Conservation (phyloP, 208 protist species). For the Trypanosoma conorhini region DNA sequence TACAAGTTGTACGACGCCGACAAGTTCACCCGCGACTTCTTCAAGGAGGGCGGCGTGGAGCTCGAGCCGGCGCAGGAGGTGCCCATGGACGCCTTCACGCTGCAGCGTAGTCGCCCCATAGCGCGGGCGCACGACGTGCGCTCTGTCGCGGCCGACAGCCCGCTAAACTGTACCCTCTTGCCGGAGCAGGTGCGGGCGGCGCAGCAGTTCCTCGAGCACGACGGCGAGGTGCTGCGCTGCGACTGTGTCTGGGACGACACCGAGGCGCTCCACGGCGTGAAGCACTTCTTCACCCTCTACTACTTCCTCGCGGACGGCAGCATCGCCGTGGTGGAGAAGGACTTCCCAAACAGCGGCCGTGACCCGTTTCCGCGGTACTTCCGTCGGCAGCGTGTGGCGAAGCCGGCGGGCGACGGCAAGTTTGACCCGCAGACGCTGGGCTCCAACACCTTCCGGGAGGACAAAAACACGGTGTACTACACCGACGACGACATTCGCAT, state of each 20-base stretch:
- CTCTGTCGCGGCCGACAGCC: slow-evolving; percentile 71
- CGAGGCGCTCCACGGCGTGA: slow-evolving; percentile 82
- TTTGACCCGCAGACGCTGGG: slow-evolving; percentile 89
- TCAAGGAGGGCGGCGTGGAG: slow-evolving; percentile 55
- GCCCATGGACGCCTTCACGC: slow-evolving; percentile 79
- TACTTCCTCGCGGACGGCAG: slow-evolving; percentile 98
- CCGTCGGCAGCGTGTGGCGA: slow-evolving; percentile 87
- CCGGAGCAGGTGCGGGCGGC: slow-evolving; percentile 86
- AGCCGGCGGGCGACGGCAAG: slow-evolving; percentile 57
- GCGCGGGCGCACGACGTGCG: slow-evolving; percentile 77
- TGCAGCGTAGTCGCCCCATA: slow-evolving; percentile 37
- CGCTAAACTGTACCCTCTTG: slow-evolving; percentile 69
- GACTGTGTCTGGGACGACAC: slow-evolving; percentile 96
- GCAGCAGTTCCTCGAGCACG: slow-evolving; percentile 94
- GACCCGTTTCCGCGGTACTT: slow-evolving; percentile 97
- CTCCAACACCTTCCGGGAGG: slow-evolving; percentile 92
- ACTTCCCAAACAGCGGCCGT: slow-evolving; percentile 95
- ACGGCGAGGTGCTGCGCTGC: slow-evolving; percentile 97
- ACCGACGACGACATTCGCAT: slow-evolving; percentile 93
- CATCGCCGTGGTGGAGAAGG: slow-evolving; percentile 94
- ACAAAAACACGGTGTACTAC: slow-evolving; percentile 94
- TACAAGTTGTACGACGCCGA: slow-evolving; percentile 95
- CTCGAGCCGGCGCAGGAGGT: slow-evolving; percentile 45
- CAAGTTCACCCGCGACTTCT: slow-evolving; percentile 93
- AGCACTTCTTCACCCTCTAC: slow-evolving; percentile 94